Evolutionary conservation across 345 rosid genomes (phyloP), one percentile per base, ranked within the genome.

Genomic region (Pugionium cornutum): DNA sequence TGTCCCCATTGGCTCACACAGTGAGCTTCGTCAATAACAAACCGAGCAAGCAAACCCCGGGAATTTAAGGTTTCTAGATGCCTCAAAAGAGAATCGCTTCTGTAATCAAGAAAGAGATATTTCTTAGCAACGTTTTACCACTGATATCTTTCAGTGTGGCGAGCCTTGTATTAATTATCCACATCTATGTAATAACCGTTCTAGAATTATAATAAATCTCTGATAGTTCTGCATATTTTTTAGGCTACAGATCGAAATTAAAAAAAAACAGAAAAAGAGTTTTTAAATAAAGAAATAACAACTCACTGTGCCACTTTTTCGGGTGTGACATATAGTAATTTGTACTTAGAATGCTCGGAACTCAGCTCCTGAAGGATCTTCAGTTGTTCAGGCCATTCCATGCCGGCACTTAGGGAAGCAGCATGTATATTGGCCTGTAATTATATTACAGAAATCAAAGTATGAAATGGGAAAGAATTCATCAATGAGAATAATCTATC

Each of bases 1-100:
- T 92, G 99, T 40, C 99, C 99, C 99, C 99, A 92, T 78, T 92
- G 99, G 79, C 99, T 92, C 77, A 92, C 97, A 72, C 99, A 92
- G 54, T 92, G 99, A 63, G 99, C 99, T 86, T 92, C 99, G 73
- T 92, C 99, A 77, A 92, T 92, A 51, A 92, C 99, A 78, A 92
- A 85, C 82, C 99, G 85, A 50, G 96, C 85, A 73, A 92, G 97
- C 76, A 88, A 73, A 48, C 81, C 84, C 69, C 90, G 89, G 52
- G 88, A 72, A 75, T 83, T 85, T 78, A 92, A 82, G 77, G 67
- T 83, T 49, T 88, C 94, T 79, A 92, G 78, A 31, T 89, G 85
- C 68, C 97, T 80, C 81, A 92, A 77, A 73, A 92, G 86, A 70
- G 80, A 84, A 80, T 92, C 99, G 75, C 99, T 92, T 73, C 99